A percentile compares a stretch with the other conserved stretches of the same genome.
phyloP scores from a whole-genome alignment of 2,329 filamentous ascomycete species.

The Orbilia brochopaga region DNA sequence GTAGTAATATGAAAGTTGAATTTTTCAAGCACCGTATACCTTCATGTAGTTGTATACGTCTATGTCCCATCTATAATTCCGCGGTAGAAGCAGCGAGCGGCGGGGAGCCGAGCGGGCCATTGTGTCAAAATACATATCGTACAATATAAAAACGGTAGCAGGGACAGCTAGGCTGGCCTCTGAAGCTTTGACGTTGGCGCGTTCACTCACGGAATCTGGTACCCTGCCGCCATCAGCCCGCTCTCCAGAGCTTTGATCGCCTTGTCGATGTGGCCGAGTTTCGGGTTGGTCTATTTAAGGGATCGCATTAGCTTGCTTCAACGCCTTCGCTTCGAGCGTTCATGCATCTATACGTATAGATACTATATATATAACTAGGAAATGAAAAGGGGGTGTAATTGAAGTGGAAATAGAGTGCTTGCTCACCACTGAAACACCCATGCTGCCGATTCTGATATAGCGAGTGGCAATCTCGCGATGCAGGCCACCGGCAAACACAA shows the following conservation, averaged over 20 bases:
- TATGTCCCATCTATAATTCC: no score
- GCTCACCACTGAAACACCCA: constrained; percentile 87
- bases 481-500: constrained; percentile 92
- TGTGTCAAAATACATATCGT: constrained; percentile 19
- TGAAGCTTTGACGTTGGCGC: not conserved
- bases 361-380: no score
- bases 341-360: no score
- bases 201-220: constrained; percentile 60
- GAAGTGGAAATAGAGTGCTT: not conserved
- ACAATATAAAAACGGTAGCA: constrained; percentile 1
- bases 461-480: constrained; percentile 93
- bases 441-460: constrained; percentile 96
- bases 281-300: constrained; percentile 69
- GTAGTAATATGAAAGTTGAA: no score
- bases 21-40: no score
- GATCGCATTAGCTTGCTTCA: constrained; percentile 53
- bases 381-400: not conserved
- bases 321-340: no score
- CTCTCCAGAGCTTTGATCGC: constrained; percentile 79
- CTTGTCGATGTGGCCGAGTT: constrained; percentile 79
- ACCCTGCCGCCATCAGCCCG: constrained; percentile 75
- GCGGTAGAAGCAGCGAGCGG: no score
- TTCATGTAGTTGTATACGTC: no score
- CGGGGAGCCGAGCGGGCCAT: no score
- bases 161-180: not conserved